A percentile compares a stretch with the other conserved stretches of the same genome.
Evolutionary conservation across 2,329 filamentous ascomycete genomes (phyloP).

Genomic region (Botrytis porri): DNA sequence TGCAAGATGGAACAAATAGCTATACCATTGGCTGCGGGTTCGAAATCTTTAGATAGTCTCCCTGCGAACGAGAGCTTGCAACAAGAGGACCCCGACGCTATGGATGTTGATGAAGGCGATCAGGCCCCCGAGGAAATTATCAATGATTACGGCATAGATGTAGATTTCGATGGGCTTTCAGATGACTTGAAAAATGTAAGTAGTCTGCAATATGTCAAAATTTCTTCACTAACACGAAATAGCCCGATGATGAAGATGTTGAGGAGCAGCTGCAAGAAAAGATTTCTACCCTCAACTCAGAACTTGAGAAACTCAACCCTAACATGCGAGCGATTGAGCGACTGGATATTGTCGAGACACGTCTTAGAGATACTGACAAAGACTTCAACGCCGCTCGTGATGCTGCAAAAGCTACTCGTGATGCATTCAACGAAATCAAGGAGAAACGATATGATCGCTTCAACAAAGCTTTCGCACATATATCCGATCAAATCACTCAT

Average conservation of each 20-base stretch:
- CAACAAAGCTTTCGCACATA: constrained; percentile 92
- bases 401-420: constrained; percentile 69
- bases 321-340: constrained; percentile 96
- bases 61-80: constrained; percentile 83
- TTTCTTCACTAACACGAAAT: constrained; percentile 30
- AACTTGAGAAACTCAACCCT: constrained; percentile 91
- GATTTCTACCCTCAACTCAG: constrained; percentile 68
- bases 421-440: constrained; percentile 81
- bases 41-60: constrained; percentile 69
- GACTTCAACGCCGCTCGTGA: constrained; percentile 85
- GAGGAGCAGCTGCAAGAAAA: constrained; percentile 77
- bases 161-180: constrained; percentile 79
- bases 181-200: constrained; percentile 77
- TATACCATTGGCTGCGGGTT: constrained; percentile 73
- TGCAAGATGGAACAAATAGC: constrained; percentile 94
- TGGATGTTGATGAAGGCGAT: constrained; percentile 81
- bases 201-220: constrained; percentile 40
- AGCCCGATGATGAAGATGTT: constrained; percentile 67
- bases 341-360: constrained; percentile 77
- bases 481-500: constrained; percentile 87
- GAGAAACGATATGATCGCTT: constrained; percentile 84
- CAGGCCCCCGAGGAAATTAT: constrained; percentile 65
- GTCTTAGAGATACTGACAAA: constrained; percentile 78
- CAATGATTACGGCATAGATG: constrained; percentile 87
- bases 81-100: constrained; percentile 76